These are phyloP conservation scores for Crithidia fasciculata DNA, from an alignment of 208 protist genomes.

Conservation along the genomic window DNA sequence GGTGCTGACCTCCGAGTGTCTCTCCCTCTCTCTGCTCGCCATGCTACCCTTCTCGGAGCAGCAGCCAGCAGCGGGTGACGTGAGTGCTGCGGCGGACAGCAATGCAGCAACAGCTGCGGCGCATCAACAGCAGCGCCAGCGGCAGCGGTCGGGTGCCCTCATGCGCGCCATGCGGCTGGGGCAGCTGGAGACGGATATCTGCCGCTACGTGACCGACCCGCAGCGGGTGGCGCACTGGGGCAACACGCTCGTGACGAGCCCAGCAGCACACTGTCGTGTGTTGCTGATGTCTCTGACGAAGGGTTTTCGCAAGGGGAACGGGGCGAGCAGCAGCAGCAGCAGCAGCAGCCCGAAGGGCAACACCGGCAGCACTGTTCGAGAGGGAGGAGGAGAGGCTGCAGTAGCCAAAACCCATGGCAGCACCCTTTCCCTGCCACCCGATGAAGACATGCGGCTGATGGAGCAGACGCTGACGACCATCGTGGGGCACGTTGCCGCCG, in stretches of 20 bases:
- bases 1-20: conserved; percentile 38
- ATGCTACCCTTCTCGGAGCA: conserved; percentile 36
- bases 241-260: conserved; percentile 13
- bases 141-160: conserved; percentile 31
- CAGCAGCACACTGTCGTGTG: conserved; percentile 14
- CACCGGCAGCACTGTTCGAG: too few relatives aligned
- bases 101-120: neutral
- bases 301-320: neutral
- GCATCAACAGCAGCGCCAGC: conserved; percentile 14
- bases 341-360: too few relatives aligned
- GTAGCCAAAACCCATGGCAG: too few relatives aligned
- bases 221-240: conserved; percentile 24
- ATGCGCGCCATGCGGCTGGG: conserved; percentile 28
- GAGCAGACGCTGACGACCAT: conserved; percentile 19
- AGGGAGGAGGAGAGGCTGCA: too few relatives aligned
- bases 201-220: conserved; percentile 27
- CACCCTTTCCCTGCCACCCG: neutral
- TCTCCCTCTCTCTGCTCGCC: conserved; percentile 29
- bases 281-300: conserved; percentile 8
- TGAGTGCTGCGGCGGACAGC: neutral
- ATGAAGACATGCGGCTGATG: conserved; percentile 17
- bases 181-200: conserved; percentile 24
- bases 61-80: neutral
- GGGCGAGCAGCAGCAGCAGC: neutral
- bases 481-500: conserved; percentile 21